Evolutionary conservation across 306 rosid species (phyloP).

Genomic region (Trichosanthes truncata): DNA sequence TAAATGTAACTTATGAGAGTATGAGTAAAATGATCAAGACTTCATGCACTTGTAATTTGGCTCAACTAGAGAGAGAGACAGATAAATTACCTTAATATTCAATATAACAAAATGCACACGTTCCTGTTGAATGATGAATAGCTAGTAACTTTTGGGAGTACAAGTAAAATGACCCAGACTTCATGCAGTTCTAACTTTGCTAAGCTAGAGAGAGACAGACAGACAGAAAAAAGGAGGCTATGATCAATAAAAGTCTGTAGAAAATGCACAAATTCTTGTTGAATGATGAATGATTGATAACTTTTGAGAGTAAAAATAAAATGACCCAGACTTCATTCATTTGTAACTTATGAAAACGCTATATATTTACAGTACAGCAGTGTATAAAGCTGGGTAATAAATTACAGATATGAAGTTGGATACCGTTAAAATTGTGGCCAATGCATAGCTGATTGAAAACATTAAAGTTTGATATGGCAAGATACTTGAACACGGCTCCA

Average conservation of each 20-base stretch:
- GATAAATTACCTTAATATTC: too few relatives aligned
- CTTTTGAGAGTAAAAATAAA: not conserved
- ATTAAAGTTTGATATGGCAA: constrained; percentile 8
- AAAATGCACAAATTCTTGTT: not conserved
- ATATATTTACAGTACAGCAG: constrained; percentile 12
- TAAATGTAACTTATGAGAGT: too few relatives aligned
- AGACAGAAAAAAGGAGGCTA: not conserved
- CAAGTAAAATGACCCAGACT: not conserved
- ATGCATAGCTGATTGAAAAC: constrained; percentile 38
- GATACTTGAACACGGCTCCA: constrained; percentile 20
- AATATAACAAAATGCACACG: not conserved
- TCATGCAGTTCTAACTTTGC: not conserved
- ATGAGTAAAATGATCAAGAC: too few relatives aligned
- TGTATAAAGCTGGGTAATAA: constrained; percentile 25
- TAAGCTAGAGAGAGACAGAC: not conserved
- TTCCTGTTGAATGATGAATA: not conserved
- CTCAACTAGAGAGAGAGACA: too few relatives aligned
- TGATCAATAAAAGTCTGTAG: not conserved
- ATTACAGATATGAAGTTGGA: constrained; percentile 41
- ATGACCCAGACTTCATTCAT: not conserved
- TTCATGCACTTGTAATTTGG: too few relatives aligned
- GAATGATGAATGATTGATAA: not conserved
- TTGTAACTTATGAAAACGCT: constrained; percentile 5
- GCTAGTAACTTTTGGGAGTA: not conserved
- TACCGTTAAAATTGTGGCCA: constrained; percentile 26